Percentiles rank a stretch among this genome's conserved stretches.
Evolutionary conservation across 1,284 basidiomycete genomes (phyloP).

Genomic region (Puccinia coronata): DNA sequence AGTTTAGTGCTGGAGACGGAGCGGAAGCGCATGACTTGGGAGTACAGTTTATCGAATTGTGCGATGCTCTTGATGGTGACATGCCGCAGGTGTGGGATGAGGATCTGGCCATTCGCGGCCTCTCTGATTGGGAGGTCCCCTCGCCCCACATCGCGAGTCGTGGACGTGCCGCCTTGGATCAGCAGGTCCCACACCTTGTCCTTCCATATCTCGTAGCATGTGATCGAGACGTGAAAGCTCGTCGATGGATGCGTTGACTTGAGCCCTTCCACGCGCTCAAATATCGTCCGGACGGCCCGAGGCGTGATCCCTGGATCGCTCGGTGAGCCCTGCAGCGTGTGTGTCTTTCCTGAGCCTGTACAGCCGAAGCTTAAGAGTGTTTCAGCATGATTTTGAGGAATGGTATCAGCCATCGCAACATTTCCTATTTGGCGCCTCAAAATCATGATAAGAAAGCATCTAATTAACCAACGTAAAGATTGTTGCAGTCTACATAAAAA

Average conservation of each 20-base stretch:
- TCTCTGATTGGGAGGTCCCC: conserved; percentile 40
- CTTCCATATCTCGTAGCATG: conserved; percentile 46
- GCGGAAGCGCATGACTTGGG: conserved; percentile 6
- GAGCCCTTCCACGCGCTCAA: conserved; percentile 4
- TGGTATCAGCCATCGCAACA: not conserved
- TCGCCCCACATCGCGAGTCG: conserved; percentile 13
- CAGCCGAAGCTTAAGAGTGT: conserved; percentile 36
- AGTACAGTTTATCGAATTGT: conserved; percentile 38
- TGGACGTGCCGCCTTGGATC: not conserved
- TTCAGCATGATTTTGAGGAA: too few species aligned
- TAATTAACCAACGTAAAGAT: conserved; percentile 45
- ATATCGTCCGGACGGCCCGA: conserved; percentile 23
- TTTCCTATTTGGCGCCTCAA: not conserved
- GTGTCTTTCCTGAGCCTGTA: conserved; percentile 47
- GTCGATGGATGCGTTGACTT: not conserved
- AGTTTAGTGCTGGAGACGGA: conserved; percentile 39
- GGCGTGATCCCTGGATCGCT: conserved; percentile 40
- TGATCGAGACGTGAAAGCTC: not conserved
- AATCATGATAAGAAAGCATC: not conserved
- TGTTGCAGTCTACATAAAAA: conserved; percentile 32
- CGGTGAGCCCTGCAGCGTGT: conserved; percentile 40
- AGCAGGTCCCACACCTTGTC: conserved; percentile 46
- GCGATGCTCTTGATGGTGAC: conserved; percentile 11
- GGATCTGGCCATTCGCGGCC: conserved; percentile 35
- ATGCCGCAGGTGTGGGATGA: conserved; percentile 29